These are phyloP conservation scores for Daedalea quercina DNA, from an alignment of 768 basidiomycete species.

Conservation along the genomic window DNA sequence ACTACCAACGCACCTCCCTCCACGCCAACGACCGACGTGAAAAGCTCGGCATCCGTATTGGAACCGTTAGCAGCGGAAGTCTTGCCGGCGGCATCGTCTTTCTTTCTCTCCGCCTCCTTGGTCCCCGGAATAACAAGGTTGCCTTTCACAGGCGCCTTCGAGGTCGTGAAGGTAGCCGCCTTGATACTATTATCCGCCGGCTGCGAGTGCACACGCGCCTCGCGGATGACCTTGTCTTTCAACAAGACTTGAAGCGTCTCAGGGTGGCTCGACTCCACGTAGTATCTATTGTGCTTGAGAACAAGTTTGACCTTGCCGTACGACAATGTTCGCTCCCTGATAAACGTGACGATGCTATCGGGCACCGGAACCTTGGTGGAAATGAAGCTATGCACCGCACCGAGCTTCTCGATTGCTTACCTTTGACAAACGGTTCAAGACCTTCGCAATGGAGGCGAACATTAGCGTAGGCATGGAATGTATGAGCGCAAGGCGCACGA, in stretches of 20 bases:
- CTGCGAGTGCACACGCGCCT: conserved; percentile 70
- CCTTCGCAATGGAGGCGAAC: conserved; percentile 32
- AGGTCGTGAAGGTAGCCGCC: conserved; percentile 68
- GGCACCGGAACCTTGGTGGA: conserved; percentile 79
- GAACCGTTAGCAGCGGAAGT: conserved; percentile 21
- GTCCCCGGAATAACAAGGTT: conserved; percentile 85
- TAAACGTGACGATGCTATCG: conserved; percentile 76
- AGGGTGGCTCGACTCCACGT: conserved; percentile 91
- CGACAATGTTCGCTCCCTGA: conserved; percentile 88
- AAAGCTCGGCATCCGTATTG: conserved; percentile 65
- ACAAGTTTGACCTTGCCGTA: conserved; percentile 99
- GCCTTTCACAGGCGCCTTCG: conserved; percentile 78
- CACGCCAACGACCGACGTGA: conserved; percentile 94
- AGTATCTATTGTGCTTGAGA: conserved; percentile 96
- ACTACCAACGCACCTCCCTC: conserved; percentile 57
- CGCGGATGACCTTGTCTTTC: conserved; percentile 79
- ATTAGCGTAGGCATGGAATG: conserved; percentile 27
- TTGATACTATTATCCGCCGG: conserved; percentile 71
- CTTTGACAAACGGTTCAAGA: conserved; percentile 78
- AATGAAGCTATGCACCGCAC: conserved; percentile 1
- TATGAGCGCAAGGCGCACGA: conserved; percentile 27
- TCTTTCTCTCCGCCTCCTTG: conserved; percentile 65
- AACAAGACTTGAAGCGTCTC: conserved; percentile 86
- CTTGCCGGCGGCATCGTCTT: conserved; percentile 43
- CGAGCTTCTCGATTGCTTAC: conserved; percentile 27